Evolutionary conservation across 2,329 filamentous ascomycete genomes (phyloP), one percentile per base, ranked within the genome.

Genomic region (Botrytis sinoallii): DNA sequence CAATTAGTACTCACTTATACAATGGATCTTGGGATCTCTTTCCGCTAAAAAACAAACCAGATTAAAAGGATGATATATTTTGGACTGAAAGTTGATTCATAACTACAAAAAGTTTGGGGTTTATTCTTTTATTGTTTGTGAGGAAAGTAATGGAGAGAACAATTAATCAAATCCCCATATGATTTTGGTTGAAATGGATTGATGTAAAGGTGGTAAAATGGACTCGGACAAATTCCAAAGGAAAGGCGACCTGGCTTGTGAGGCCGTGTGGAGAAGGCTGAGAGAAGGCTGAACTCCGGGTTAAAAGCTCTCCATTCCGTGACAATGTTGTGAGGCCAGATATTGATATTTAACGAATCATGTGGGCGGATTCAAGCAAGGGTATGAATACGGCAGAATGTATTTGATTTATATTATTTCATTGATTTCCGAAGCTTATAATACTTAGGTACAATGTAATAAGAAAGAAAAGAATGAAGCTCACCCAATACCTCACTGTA

Each of bases 21-120:
- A 79, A 75, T 57, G 70, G n/a, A 29, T 57, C n/a, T 57, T 29
- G 18, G 38, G 48, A 29, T 35, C 38, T 55, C 71, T 74, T 71
- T 73, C 63, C 75, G 75, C 77, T 76, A 77, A 77, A 77, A 64
- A 76, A 72, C 76, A 73, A 77, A 73, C 74, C 63, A 79, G 76
- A 78, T 77, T 75, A 77, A 74, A 67, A 73, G 72, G 68, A 63
- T 57, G 74, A 74, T 57, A 61, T 72, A 67, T 59, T 32, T 46
- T 55, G 66, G 60, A 59, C 8, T 14, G 61, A 42, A 67, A 29
- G 12, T 46, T 46, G n/a, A 59, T 57, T 67, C 70, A 72, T 72
- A 72, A 67, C 35, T 72, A 59, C 70, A 59, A 42, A n/a, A n/a
- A n/a, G 10, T 5, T 18, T 29, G 14, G n/a, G 9, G 4, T 52